phyloP scores from a whole-genome alignment of 1,139 yeast genomes.

The Pichia sp. region DNA sequence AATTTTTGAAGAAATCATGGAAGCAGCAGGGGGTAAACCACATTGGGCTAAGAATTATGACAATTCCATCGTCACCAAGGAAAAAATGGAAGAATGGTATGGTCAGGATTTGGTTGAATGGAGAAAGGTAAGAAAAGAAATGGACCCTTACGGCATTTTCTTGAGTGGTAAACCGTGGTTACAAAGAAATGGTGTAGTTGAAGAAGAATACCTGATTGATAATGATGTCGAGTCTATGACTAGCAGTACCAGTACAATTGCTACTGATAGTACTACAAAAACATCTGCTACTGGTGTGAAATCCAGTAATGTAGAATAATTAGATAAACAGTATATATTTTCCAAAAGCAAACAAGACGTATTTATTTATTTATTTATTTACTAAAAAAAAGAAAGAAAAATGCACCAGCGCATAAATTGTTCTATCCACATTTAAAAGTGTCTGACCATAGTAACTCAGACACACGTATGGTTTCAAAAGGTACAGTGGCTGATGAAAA shows the following conservation, averaged over 20 bases:
- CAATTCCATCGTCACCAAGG: conserved; percentile 69
- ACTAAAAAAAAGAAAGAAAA: too few species aligned
- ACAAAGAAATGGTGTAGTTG: conserved; percentile 63
- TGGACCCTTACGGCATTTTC: conserved; percentile 80
- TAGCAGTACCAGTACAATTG: background rate
- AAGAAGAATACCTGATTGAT: conserved; percentile 9
- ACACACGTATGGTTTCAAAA: too few species aligned
- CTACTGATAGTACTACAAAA: background rate
- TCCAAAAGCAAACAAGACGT: too few species aligned
- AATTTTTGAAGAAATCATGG: conserved; percentile 71
- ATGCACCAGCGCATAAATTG: too few species aligned
- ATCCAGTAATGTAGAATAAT: background rate
- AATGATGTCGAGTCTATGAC: background rate
- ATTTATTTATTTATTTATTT: too few species aligned
- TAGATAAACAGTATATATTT: too few species aligned
- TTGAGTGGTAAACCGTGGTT: conserved; percentile 76
- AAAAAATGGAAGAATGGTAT: conserved; percentile 68
- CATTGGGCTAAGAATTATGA: conserved; percentile 99
- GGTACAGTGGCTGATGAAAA: too few species aligned
- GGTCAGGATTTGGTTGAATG: conserved; percentile 59
- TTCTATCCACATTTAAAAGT: too few species aligned
- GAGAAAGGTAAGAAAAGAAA: conserved; percentile 51
- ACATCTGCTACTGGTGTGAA: too few species aligned
- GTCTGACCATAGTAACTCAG: too few species aligned
- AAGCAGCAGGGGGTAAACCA: conserved; percentile 82